Evolutionary conservation across 2,329 filamentous ascomycete genomes (phyloP), one percentile per base, ranked within the genome.

Genomic region (Calcarisporium arbuscula): DNA sequence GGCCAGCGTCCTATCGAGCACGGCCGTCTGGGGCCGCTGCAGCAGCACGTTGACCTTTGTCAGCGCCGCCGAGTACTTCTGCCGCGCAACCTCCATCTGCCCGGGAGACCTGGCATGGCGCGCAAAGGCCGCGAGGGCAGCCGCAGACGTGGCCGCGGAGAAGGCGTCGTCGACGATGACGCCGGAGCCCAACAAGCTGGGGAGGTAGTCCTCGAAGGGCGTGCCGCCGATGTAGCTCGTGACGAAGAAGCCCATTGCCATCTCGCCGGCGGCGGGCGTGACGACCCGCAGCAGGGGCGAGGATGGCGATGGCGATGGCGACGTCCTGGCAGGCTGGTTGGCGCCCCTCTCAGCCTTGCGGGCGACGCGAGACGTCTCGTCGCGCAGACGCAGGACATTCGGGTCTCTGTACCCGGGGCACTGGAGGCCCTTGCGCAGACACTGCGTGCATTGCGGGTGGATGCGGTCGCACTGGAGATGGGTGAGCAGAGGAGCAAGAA

Each of bases 401-500:
- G 46, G 38, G 42, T 53, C 46, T 26, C 47, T 43, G 29, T 53
- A 53, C 17, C 50, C 51, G 3, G 43, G 38, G 18, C 51, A 53
- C 6, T 23, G 15, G 18, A 49, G 43, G 15, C 43, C 41, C 32
- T 53, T 52, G 21, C 51, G 50, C n/a, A 32, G 39, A 39, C 51
- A 53, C 32, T 52, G 51, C 14, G 49, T 41, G 32, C 51, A 53
- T 16, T 44, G 42, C 10, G 45, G 30, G 19, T 46, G 41, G 11
- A 44, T 34, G 5, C 49, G 48, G 27, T 53, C 49, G 20, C 51
- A 53, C 51, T 53, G 25, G n/a, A 17, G 6, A 26, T 12, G 26
- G 6, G 23, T 12, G 26, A 14, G 19, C 8, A 8, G 12, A 17
- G 20, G 30, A 29, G 29, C 34, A 36, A 36, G 30, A 20, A 5